phyloP scores from a whole-genome alignment of 352 stramenopile genomes.

The Globisporangium uncinulatum region DNA sequence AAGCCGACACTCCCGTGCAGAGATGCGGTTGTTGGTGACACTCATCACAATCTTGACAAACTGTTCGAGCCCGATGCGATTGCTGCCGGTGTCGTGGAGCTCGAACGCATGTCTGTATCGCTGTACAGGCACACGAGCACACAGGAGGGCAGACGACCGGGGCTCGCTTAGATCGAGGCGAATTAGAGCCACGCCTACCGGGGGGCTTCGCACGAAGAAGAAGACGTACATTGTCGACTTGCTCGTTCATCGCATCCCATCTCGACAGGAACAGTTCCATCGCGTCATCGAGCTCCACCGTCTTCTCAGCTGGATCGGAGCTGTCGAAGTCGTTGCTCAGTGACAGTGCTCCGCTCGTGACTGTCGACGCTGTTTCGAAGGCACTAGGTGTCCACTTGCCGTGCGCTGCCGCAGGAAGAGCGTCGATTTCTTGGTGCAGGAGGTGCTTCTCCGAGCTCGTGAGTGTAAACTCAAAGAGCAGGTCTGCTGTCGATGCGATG shows the following conservation, averaged over 20 bases:
- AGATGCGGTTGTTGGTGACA: conserved; percentile 43
- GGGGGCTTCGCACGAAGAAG: neutral
- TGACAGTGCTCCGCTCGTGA: neutral
- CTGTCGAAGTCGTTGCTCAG: neutral
- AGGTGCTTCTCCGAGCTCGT: conserved; percentile 25
- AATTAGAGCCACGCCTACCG: neutral
- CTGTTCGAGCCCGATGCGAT: conserved; percentile 58
- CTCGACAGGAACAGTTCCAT: conserved; percentile 53
- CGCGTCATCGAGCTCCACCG: conserved; percentile 61
- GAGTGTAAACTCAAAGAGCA: conserved; percentile 44
- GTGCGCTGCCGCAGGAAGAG: conserved; percentile 13
- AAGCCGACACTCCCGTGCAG: conserved; percentile 45
- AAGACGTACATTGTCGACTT: conserved; percentile 44
- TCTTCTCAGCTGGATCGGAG: conserved; percentile 1
- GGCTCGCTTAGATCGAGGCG: neutral
- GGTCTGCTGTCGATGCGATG: conserved; percentile 23
- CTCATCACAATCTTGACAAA: conserved; percentile 70
- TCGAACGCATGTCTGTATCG: conserved; percentile 49
- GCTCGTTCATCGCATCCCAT: conserved; percentile 36
- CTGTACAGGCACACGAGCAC: conserved; percentile 9
- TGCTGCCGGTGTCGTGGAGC: conserved; percentile 29
- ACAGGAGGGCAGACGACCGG: neutral
- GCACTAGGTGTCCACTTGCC: neutral
- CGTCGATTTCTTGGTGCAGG: conserved; percentile 30
- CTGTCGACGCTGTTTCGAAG: too few species aligned